Evolutionary conservation across 306 rosid genomes (phyloP).

Genomic region (Vigna mungo): DNA sequence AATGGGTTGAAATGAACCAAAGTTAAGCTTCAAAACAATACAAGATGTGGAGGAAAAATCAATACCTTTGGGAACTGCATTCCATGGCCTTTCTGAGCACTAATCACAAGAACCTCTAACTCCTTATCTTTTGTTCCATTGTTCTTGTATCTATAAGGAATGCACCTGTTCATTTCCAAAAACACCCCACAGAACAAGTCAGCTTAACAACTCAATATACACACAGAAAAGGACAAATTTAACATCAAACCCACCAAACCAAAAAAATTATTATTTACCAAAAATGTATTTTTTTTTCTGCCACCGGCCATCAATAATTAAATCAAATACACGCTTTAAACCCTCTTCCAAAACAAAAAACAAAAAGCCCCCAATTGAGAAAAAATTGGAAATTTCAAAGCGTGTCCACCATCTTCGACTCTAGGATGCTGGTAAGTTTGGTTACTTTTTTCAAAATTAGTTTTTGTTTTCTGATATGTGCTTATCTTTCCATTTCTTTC

Average conservation of each 20-base stretch:
- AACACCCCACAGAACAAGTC: conserved; percentile 8
- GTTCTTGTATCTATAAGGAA: conserved; percentile 78
- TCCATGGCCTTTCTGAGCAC: conserved; percentile 85
- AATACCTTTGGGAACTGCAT: conserved; percentile 93
- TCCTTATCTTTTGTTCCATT: conserved; percentile 52
- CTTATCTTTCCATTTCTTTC: background rate
- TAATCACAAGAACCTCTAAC: conserved; percentile 85
- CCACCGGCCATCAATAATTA: conserved; percentile 17
- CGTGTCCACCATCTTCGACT: background rate
- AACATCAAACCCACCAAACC: background rate
- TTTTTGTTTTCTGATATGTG: background rate
- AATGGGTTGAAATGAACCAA: background rate
- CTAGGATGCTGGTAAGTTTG: background rate
- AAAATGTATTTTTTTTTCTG: background rate
- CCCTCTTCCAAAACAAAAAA: background rate
- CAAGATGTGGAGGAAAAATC: background rate
- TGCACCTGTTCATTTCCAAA: conserved; percentile 73
- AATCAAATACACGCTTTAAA: conserved; percentile 7
- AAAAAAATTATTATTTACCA: background rate
- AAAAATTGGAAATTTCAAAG: conserved; percentile 20
- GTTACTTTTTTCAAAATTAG: background rate
- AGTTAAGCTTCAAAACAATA: background rate
- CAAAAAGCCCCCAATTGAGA: conserved; percentile 32
- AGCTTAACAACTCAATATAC: conserved; percentile 21
- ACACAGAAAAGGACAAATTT: background rate